These are phyloP conservation scores for Talaromyces borbonicus DNA, from an alignment of 495 filamentous ascomycete genomes.

Conservation along the genomic window DNA sequence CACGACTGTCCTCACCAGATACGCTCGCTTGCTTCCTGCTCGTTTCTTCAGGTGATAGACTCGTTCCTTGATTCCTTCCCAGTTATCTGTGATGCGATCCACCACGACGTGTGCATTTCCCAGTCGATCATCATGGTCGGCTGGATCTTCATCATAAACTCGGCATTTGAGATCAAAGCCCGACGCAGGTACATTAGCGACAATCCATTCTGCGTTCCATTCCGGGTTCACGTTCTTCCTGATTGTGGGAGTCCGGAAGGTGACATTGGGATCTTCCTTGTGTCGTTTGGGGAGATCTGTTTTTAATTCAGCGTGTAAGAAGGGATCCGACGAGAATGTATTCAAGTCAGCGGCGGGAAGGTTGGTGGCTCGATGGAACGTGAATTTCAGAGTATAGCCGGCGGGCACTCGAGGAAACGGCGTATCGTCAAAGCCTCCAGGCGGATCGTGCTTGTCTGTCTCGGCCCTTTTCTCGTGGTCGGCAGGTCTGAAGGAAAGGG, in stretches of 20 bases:
- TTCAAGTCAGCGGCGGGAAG: constrained; percentile 75
- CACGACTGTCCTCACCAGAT: constrained; percentile 56
- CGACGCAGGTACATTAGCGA: constrained; percentile 69
- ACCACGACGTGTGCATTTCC: constrained; percentile 69
- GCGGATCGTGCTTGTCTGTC: constrained; percentile 46
- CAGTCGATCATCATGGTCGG: constrained; percentile 78
- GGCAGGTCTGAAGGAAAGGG: constrained; percentile 19
- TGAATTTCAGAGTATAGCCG: constrained; percentile 78
- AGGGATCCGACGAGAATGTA: constrained; percentile 75
- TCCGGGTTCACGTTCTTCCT: constrained; percentile 57
- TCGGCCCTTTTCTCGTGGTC: constrained; percentile 15
- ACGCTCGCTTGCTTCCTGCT: constrained; percentile 76
- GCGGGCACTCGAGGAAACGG: constrained; percentile 60
- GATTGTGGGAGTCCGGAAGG: constrained; percentile 68
- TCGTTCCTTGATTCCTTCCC: constrained; percentile 56
- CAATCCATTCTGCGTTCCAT: constrained; percentile 81
- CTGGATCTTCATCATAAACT: constrained; percentile 80
- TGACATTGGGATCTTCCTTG: constrained; percentile 64
- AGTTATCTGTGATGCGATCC: constrained; percentile 45
- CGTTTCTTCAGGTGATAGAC: constrained; percentile 70
- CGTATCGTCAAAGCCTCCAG: constrained; percentile 71
- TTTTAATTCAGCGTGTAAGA: constrained; percentile 57
- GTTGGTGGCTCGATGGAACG: constrained; percentile 69
- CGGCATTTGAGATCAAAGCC: constrained; percentile 74
- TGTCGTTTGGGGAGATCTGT: constrained; percentile 57